A percentile compares a stretch with the other conserved stretches of the same genome.
phyloP scores from a whole-genome alignment of 2,329 filamentous ascomycete species.

The Piedraia hortae region DNA sequence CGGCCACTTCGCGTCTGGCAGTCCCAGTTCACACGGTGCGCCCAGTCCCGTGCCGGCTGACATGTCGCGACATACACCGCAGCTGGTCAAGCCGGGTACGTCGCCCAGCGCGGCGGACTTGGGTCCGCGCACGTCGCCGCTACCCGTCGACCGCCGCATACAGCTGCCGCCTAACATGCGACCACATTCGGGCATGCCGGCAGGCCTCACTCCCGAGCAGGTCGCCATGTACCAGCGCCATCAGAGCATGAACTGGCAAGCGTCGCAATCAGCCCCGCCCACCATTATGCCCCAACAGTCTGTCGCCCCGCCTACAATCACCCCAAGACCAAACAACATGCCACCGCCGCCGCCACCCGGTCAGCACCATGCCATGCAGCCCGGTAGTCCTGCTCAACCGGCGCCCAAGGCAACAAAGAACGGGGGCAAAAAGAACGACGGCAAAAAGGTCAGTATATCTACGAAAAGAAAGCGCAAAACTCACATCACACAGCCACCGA shows the following conservation, averaged over 20 bases:
- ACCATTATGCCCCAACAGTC: constrained; percentile 24
- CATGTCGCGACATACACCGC: constrained; percentile 51
- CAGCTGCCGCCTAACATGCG: constrained; percentile 11
- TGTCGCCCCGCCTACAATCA: constrained; percentile 24
- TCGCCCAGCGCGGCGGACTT: constrained; percentile 42
- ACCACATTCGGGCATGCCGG: constrained; percentile 25
- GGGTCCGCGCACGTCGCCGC: constrained; percentile 31
- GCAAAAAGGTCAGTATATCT: constrained; percentile 14
- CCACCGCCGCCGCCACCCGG: constrained; percentile 25
- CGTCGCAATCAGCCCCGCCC: constrained; percentile 14
- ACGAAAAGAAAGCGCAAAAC: neutral
- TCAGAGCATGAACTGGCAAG: constrained; percentile 13
- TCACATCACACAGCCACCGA: constrained; percentile 2
- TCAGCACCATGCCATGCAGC: constrained; percentile 17
- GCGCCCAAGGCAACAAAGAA: constrained; percentile 46
- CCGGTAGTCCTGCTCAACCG: constrained; percentile 20
- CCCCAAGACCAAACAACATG: constrained; percentile 33
- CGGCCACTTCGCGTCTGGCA: constrained; percentile 16
- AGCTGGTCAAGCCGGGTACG: constrained; percentile 40
- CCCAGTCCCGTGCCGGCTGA: constrained; percentile 53
- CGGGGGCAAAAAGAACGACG: constrained; percentile 43
- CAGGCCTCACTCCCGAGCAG: constrained; percentile 8
- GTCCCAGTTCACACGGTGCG: constrained; percentile 18
- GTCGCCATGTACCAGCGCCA: constrained; percentile 14
- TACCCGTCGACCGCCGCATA: constrained; percentile 27